Evolutionary conservation across 2,329 filamentous ascomycete species (phyloP).

Genomic region (Exophiala sp.): DNA sequence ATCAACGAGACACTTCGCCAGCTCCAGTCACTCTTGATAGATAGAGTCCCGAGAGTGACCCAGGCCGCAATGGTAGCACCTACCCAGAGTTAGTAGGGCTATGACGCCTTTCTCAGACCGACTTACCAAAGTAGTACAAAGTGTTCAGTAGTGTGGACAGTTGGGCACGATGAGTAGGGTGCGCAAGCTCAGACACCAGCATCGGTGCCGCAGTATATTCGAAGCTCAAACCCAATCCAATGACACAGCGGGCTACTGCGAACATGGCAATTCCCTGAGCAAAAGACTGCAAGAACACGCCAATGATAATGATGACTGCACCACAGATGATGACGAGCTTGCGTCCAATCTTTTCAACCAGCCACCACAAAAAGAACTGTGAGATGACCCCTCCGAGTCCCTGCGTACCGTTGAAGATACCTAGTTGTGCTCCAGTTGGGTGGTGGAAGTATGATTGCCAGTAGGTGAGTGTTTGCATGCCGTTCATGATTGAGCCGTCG

Average conservation of each 20-base stretch:
- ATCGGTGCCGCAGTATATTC: conserved; percentile 15
- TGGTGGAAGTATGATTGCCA: conserved; percentile 30
- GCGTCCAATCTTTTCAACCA: conserved; percentile 13
- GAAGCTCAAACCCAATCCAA: conserved; percentile 11
- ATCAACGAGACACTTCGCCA: conserved; percentile 12
- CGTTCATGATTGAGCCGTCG: conserved; percentile 30
- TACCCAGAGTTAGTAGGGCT: not conserved
- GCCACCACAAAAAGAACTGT: conserved; percentile 16
- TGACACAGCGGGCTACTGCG: conserved; percentile 12
- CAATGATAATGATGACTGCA: conserved; percentile 12
- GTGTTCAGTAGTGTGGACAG: conserved; percentile 14
- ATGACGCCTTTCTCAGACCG: not conserved
- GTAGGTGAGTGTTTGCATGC: conserved; percentile 29
- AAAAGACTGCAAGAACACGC: conserved; percentile 13
- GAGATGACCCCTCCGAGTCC: conserved; percentile 12
- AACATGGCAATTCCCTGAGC: conserved; percentile 11
- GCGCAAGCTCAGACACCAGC: conserved; percentile 10
- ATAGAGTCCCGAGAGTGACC: conserved; percentile 11
- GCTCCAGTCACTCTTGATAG: conserved; percentile 13
- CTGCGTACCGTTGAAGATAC: conserved; percentile 14
- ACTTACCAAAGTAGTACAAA: conserved; percentile 13
- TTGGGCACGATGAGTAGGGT: conserved; percentile 15
- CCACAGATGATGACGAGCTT: conserved; percentile 10
- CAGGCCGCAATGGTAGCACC: conserved; percentile 12
- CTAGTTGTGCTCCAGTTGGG: conserved; percentile 22